Conservation (phyloP, 2,329 filamentous ascomycete genomes). For the Teratosphaeria viscida region DNA sequence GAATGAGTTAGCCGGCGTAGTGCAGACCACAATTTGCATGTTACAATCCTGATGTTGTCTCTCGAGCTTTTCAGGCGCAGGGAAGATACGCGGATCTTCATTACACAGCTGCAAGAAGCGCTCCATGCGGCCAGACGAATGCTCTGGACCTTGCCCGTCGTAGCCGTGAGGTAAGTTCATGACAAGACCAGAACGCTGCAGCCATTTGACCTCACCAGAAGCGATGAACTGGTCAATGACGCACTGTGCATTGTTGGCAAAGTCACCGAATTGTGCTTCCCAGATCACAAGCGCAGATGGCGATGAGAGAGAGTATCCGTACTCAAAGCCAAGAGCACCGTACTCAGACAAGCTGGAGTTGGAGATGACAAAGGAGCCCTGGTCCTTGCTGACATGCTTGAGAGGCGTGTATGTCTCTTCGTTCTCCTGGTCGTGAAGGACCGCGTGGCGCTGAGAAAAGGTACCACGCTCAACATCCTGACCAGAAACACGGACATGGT, state of each 20-base stretch:
- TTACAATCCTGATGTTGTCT: constrained; percentile 99
- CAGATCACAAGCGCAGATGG: constrained; percentile 97
- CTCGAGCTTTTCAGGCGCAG: constrained; percentile 74
- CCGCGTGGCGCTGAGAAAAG: constrained; percentile 94
- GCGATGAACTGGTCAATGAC: constrained; percentile 99
- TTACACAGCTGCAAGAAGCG: constrained; percentile 95
- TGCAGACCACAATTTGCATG: constrained; percentile 97
- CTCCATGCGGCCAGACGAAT: constrained; percentile 95
- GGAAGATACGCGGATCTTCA: constrained; percentile 91
- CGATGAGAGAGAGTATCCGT: constrained; percentile 93
- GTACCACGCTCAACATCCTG: constrained; percentile 99
- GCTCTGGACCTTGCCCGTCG: constrained; percentile 94
- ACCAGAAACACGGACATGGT: constrained; percentile 94
- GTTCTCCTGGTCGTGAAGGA: constrained; percentile 93
- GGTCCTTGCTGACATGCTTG: constrained; percentile 77
- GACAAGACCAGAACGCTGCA: constrained; percentile 92
- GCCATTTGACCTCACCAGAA: constrained; percentile 96
- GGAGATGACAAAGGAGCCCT: constrained; percentile 90
- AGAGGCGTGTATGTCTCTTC: constrained; percentile 90
- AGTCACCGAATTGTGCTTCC: constrained; percentile 99
- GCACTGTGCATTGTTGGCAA: constrained; percentile 98
- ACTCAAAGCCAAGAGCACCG: constrained; percentile 84
- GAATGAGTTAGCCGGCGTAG: constrained; percentile 91
- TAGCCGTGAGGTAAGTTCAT: constrained; percentile 96
- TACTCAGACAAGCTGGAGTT: constrained; percentile 82